Percentiles rank a stretch among this genome's conserved stretches.
phyloP scores from a whole-genome alignment of 352 stramenopile species.

The Globisporangium ultimum region DNA sequence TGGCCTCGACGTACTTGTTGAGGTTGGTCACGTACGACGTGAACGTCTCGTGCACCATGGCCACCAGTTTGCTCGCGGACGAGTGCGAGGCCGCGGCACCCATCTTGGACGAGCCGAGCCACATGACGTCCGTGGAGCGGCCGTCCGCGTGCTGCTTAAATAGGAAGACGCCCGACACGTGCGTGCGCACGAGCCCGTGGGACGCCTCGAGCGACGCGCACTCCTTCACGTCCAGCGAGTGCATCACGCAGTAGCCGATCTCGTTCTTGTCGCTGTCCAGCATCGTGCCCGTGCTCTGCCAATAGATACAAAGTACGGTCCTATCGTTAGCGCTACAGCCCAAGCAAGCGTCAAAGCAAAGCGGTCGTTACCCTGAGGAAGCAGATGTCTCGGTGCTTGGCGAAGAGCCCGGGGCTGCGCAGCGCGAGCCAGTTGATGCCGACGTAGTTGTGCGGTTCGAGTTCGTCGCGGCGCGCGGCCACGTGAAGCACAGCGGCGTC shows the following conservation, averaged over 20 bases:
- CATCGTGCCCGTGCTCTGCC: conserved; percentile 43
- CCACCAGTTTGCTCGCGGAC: conserved; percentile 28
- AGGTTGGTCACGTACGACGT: conserved; percentile 52
- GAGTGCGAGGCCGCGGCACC: conserved; percentile 29
- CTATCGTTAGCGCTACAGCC: neutral
- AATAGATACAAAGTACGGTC: neutral
- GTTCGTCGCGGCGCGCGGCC: conserved; percentile 29
- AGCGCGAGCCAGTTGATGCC: conserved; percentile 66
- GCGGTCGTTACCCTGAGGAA: conserved; percentile 35
- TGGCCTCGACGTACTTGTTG: conserved; percentile 54
- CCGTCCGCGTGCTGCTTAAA: conserved; percentile 46
- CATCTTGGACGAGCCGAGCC: conserved; percentile 46
- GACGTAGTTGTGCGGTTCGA: conserved; percentile 50
- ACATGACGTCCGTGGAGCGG: conserved; percentile 43
- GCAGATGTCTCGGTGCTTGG: conserved; percentile 59
- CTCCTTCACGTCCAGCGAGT: conserved; percentile 55
- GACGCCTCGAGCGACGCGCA: conserved; percentile 48
- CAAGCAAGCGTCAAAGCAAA: neutral
- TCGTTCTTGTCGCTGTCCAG: conserved; percentile 37
- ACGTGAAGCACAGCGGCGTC: conserved; percentile 61
- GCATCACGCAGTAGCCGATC: conserved; percentile 53
- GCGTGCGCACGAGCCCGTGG: conserved; percentile 43
- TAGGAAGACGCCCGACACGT: conserved; percentile 56
- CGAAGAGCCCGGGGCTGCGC: conserved; percentile 40
- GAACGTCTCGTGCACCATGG: conserved; percentile 55